Evolutionary conservation across 2,329 filamentous ascomycete species (phyloP).

Genomic region (Aspergillus transmontanensis): DNA sequence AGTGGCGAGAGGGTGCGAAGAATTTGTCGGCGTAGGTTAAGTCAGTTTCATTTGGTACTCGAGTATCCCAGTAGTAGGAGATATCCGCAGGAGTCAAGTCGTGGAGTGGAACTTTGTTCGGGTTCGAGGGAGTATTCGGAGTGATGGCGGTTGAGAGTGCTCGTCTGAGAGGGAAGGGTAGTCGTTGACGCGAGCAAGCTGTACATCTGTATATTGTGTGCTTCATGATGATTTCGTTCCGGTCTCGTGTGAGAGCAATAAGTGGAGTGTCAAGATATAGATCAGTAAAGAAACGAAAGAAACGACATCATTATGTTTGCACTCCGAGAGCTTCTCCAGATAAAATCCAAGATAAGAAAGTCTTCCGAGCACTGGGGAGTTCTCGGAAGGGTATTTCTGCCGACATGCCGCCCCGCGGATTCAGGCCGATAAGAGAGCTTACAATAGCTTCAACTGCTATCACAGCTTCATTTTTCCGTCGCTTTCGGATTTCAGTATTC

Average conservation of each 20-base stretch:
- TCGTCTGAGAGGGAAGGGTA: slow-evolving; percentile 1
- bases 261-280: not conserved
- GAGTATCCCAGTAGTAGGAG: slow-evolving; percentile 56
- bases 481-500: not conserved
- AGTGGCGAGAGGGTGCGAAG: slow-evolving; percentile 49
- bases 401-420: slow-evolving; percentile 14
- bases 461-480: not conserved
- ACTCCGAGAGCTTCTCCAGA: slow-evolving; percentile 17
- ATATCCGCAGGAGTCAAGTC: slow-evolving; percentile 35
- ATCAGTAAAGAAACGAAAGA: not conserved
- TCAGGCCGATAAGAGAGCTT: slow-evolving; percentile 18
- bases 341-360: slow-evolving; percentile 15
- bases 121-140: slow-evolving; percentile 15
- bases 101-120: slow-evolving; percentile 32
- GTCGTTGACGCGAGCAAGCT: slow-evolving; percentile 3
- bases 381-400: slow-evolving; percentile 9
- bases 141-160: slow-evolving; percentile 17
- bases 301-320: not conserved
- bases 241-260: not conserved
- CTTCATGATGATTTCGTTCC: not conserved
- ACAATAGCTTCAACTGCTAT: not conserved
- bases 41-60: slow-evolving; percentile 46
- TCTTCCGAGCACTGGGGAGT: slow-evolving; percentile 13
- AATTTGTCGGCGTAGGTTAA: slow-evolving; percentile 49
- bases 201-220: slow-evolving; percentile 5